phyloP scores from a whole-genome alignment of 306 rosid genomes.

The Cucurbita pepo region DNA sequence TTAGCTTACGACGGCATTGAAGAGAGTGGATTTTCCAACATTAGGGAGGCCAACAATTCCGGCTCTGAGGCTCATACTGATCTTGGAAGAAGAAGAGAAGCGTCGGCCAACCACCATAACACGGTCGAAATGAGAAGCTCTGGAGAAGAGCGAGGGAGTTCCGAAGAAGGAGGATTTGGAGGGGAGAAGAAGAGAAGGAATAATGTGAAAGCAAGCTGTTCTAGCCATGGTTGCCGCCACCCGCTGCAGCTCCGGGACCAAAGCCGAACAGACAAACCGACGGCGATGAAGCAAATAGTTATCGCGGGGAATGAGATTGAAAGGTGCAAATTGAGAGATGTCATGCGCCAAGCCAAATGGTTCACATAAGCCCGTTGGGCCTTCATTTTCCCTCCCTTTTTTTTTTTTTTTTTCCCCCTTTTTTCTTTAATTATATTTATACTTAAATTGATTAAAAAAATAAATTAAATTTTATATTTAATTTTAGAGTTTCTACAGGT shows the following conservation, averaged over 20 bases:
- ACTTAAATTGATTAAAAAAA: too few relatives aligned
- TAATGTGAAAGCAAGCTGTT: conserved; percentile 27
- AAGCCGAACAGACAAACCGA: neutral
- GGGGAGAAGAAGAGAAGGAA: conserved; percentile 42
- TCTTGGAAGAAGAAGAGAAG: conserved; percentile 45
- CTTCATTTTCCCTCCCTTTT: neutral
- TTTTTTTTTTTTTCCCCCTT: neutral
- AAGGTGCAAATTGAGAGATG: neutral
- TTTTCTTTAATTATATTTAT: neutral
- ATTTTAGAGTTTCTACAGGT: too few relatives aligned
- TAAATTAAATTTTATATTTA: too few relatives aligned
- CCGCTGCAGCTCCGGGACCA: neutral
- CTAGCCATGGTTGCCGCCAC: conserved; percentile 34
- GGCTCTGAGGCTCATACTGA: conserved; percentile 87
- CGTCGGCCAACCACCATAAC: conserved; percentile 27
- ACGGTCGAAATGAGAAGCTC: conserved; percentile 16
- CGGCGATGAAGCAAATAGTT: neutral
- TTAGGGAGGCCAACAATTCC: conserved; percentile 98
- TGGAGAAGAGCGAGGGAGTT: conserved; percentile 19
- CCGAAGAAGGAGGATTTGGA: conserved; percentile 33
- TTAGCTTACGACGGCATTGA: conserved; percentile 77
- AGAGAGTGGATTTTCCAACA: conserved; percentile 93
- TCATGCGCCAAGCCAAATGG: neutral
- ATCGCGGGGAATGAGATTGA: neutral
- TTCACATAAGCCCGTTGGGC: neutral